Percentiles rank a stretch among this genome's conserved stretches.
Evolutionary conservation across 106 monocot genomes (phyloP).

Genomic region (Triglochin maritima): DNA sequence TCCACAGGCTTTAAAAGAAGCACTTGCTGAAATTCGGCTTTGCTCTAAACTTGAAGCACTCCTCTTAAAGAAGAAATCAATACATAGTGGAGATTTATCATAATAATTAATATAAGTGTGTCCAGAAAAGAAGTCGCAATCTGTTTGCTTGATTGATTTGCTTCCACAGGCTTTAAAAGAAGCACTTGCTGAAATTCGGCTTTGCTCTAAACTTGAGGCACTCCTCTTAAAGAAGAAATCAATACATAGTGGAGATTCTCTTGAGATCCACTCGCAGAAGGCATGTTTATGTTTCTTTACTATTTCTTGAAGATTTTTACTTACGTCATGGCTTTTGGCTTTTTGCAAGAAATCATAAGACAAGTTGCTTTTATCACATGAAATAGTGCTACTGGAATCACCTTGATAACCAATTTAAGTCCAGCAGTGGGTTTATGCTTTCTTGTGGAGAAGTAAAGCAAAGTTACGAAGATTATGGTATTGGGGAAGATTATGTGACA

Average conservation of each 20-base stretch:
- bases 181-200: conserved; percentile 51
- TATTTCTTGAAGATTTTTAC: not conserved
- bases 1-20: conserved; percentile 48
- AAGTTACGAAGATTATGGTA: too few species aligned
- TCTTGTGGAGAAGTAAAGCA: not conserved
- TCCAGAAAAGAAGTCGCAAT: too few species aligned
- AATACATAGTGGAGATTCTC: conserved; percentile 62
- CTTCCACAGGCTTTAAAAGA: conserved; percentile 45
- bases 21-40: conserved; percentile 51
- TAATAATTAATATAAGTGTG: not conserved
- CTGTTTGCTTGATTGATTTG: not conserved
- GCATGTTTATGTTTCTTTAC: conserved; percentile 27
- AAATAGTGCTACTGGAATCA: too few species aligned
- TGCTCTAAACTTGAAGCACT: conserved; percentile 77
- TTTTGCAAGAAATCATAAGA: not conserved
- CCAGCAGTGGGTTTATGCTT: not conserved
- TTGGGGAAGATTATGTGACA: too few species aligned
- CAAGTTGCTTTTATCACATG: too few species aligned
- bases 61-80: conserved; percentile 68
- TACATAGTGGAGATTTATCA: conserved; percentile 47
- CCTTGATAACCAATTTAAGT: not conserved
- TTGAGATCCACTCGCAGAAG: conserved; percentile 72
- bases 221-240: conserved; percentile 70
- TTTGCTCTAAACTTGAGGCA: conserved; percentile 69
- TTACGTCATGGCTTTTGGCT: not conserved